A percentile compares a stretch with the other conserved stretches of the same genome.
These are phyloP conservation scores for Loxodes magnus DNA, from an alignment of 73 alveolate species.

Conservation along the genomic window DNA sequence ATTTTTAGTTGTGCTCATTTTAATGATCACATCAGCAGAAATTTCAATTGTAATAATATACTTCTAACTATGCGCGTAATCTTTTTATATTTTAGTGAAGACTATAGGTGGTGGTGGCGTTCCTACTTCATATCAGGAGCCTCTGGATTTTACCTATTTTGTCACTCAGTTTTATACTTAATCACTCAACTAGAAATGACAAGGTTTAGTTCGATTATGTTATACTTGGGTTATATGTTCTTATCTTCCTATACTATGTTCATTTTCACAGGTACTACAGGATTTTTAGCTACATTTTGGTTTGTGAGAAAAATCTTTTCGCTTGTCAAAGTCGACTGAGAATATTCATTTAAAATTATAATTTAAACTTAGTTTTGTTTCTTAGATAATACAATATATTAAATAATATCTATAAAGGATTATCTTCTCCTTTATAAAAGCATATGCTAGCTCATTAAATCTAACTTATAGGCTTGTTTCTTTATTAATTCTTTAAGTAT, in stretches of 20 bases:
- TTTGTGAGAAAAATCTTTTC: conserved; percentile 16
- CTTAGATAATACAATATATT: too few species aligned
- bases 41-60: conserved; percentile 20
- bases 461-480: too few species aligned
- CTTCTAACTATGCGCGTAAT: conserved; percentile 5
- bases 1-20: conserved; percentile 5
- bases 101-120: conserved; percentile 30
- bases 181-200: conserved; percentile 1
- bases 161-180: conserved; percentile 7
- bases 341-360: too few species aligned
- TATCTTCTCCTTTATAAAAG: too few species aligned
- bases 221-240: conserved; percentile 21
- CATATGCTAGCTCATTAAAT: too few species aligned
- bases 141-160: conserved; percentile 23
- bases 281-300: conserved; percentile 14
- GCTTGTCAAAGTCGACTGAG: conserved; percentile 5
- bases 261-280: conserved; percentile 19
- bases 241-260: conserved; percentile 13
- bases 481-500: too few species aligned
- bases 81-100: too few species aligned
- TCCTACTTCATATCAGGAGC: conserved; percentile 17
- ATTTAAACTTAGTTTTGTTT: too few species aligned
- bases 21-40: conserved; percentile 23
- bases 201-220: conserved; percentile 12
- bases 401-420: too few species aligned